These are phyloP conservation scores for Acanthamoeba divionensis DNA, from an alignment of 208 protist genomes.

Conservation along the genomic window DNA sequence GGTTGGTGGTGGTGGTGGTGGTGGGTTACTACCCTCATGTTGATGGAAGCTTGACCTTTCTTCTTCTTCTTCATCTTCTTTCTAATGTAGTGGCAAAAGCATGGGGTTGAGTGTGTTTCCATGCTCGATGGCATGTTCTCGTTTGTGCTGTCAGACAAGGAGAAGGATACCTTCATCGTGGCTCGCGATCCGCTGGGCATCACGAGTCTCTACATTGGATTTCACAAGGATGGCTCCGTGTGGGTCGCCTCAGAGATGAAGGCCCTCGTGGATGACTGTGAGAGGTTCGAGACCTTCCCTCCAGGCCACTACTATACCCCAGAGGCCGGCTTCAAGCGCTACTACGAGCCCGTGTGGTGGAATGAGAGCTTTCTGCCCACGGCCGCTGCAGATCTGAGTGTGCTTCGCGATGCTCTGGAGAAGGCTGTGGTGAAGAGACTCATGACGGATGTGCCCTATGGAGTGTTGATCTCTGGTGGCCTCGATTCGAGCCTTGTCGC, in stretches of 20 bases:
- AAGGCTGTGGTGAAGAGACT: constrained; percentile 70
- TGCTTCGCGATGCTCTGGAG: constrained; percentile 59
- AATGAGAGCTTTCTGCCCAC: background rate
- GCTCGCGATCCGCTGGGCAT: constrained; percentile 87
- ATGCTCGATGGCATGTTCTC: constrained; percentile 79
- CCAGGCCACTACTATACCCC: constrained; percentile 79
- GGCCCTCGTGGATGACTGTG: constrained; percentile 80
- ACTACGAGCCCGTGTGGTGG: constrained; percentile 61
- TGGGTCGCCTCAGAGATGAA: constrained; percentile 88
- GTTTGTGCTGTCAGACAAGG: constrained; percentile 78
- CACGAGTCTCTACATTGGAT: constrained; percentile 68
- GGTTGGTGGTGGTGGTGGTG: background rate
- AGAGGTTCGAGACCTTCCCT: constrained; percentile 78
- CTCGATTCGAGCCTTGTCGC: constrained; percentile 83
- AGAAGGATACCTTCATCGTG: constrained; percentile 72
- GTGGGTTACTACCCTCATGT: background rate
- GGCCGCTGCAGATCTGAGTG: background rate
- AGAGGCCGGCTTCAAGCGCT: constrained; percentile 59
- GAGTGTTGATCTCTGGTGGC: constrained; percentile 86
- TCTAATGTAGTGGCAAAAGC: constrained; percentile 66
- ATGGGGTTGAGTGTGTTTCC: constrained; percentile 69
- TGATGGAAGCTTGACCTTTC: background rate
- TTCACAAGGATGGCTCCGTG: constrained; percentile 76
- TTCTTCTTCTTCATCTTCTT: background rate
- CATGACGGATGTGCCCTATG: constrained; percentile 81